Evolutionary conservation across 2,329 filamentous ascomycete species (phyloP), one percentile per base, ranked within the genome.

Genomic region (Fonsecaea monophora): DNA sequence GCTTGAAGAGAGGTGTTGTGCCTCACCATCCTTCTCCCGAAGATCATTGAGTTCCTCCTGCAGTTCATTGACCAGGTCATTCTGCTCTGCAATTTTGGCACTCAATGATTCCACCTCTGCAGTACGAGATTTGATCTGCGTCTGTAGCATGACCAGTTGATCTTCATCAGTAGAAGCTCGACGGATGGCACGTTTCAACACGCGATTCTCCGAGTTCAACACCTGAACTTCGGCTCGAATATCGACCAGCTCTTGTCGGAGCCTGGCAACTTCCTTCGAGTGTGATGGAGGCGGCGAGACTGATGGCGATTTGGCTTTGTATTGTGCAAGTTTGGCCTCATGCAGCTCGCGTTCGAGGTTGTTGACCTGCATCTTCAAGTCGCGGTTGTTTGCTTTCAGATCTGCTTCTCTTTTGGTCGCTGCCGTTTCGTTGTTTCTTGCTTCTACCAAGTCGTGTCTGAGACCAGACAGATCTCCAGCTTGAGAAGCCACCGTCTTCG

Each of bases 331-430:
- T 64, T 88, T 84, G 5, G 85, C 82, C 65, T 92, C 87, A 70
- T 91, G 88, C 4, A 89, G 81, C 66, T 89, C 86, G 48, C 85
- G 85, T 75, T 92, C 90, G 15, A 92, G 83, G 40, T 91, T 87
- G 1, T 84, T 81, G 57, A 92, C 84, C 65, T 89, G 85, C 56
- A 85, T 83, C 75, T 90, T 90, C 65, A 91, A 84, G 21, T 82
- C 80, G 66, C 89, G 88, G 66, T 90, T 82, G 1, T 82, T 79
- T 35, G 89, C 85, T 71, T 88, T 90, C 70, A 90, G 86, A 6
- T 85, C 77, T 9, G 84, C 80, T 73, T 92, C 90, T n/a, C 87
- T 86, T 72, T 90, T 86, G 35, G 89, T 78, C 60, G 88, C 84
- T 18, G 87, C 84, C 15, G 86, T 83, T 71, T 92, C 90, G 70